Base-by-base conservation (phyloP, 2,329 filamentous ascomycete species). In the Claviceps sp. region DNA sequence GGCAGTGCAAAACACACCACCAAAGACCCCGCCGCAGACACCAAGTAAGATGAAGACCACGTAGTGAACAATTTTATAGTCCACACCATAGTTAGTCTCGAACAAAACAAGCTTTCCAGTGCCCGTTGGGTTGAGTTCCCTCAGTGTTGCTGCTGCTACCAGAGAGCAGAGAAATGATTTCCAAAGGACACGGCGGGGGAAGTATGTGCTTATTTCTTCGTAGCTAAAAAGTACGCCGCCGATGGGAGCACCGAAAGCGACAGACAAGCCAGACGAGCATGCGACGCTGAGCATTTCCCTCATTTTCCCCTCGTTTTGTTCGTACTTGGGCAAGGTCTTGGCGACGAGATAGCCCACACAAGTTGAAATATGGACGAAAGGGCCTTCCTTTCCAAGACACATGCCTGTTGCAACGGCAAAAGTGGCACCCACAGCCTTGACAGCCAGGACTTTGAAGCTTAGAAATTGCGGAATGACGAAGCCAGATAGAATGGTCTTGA, bases 171-270 rank as follows among this genome's bases (percentile, higher is more conserved):
- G 66, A 55, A 82, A 81, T 0, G 77, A 74, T 47, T 73, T 66
- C 77, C 76, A 81, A 3, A 82, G 68, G 26, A 64, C 63, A 55
- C 75, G 77, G 2, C 75, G 67, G 0, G 77, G 78, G 50, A 81
- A 81, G 54, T 80, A 79, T 0, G 77, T 81, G 55, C 70, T 74
- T 55, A 81, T 79, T 64, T 81, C 78, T 60, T 78, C 75, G 52
- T 80, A 81, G 45, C 72, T 75, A 61, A 82, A 82, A 4, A 82
- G 64, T 0, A 82, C 78, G 8, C 78, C 78, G 1, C 78, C 78
- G 49, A 82, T 80, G 0, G 79, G 79, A 20, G 79, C 78, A 5
- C 79, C 79, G 56, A 82, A 82, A 0, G 78, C 79, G 0, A 82
- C 79, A 18, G 74, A 76, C 47, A 82, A 62, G 2, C 78, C 79